phyloP scores from a whole-genome alignment of 2,329 filamentous ascomycete genomes.

The Paracoccidioides brasiliensis region DNA sequence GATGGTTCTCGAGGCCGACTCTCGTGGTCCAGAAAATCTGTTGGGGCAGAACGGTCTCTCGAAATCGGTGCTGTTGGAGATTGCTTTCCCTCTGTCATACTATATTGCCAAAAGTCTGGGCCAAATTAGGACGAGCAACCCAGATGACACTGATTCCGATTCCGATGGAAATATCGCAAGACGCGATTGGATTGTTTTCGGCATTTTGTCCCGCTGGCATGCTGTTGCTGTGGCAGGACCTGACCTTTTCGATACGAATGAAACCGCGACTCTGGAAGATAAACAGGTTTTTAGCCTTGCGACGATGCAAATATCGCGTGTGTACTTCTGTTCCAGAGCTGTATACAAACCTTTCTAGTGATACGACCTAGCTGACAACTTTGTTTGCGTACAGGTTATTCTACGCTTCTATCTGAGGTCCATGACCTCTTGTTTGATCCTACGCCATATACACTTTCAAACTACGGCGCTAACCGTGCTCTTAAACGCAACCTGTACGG shows the following conservation, averaged over 20 bases:
- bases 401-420: conserved; percentile 25
- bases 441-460: conserved; percentile 23
- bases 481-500: conserved; percentile 25
- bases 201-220: conserved; percentile 30
- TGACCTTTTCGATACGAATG: conserved; percentile 25
- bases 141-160: conserved; percentile 23
- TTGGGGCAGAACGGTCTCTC: conserved; percentile 28
- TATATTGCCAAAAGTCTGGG: conserved; percentile 27
- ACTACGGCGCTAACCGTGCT: conserved; percentile 24
- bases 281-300: conserved; percentile 25
- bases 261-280: conserved; percentile 28
- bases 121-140: conserved; percentile 25
- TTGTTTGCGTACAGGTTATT: conserved; percentile 16
- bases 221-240: conserved; percentile 29
- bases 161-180: conserved; percentile 29
- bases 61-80: conserved; percentile 29
- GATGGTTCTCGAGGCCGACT: conserved; percentile 32
- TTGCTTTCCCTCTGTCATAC: conserved; percentile 25
- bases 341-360: background rate
- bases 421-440: conserved; percentile 20
- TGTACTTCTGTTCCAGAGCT: conserved; percentile 10
- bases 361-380: background rate
- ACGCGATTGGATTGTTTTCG: conserved; percentile 28
- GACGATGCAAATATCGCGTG: conserved; percentile 27
- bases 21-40: conserved; percentile 30